A percentile compares a stretch with the other conserved stretches of the same genome.
These are phyloP conservation scores for Epichloe typhina DNA, from an alignment of 2,329 filamentous ascomycete species.

Conservation along the genomic window DNA sequence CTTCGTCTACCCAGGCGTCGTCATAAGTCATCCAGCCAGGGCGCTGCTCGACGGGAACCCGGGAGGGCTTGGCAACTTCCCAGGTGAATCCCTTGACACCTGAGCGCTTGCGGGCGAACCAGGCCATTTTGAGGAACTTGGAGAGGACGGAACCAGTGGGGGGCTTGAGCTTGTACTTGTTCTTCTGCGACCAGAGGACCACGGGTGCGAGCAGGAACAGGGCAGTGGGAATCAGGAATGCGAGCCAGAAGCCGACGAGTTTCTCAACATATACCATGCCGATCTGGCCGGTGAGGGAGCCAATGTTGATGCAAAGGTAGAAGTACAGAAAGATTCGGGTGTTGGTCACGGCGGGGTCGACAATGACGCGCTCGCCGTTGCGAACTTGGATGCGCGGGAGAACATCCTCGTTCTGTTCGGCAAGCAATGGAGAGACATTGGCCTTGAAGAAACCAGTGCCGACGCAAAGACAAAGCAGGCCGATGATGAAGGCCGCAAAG, in stretches of 20 bases:
- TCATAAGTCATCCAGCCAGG: constrained; percentile 72
- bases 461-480: constrained; percentile 38
- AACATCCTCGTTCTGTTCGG: constrained; percentile 53
- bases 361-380: constrained; percentile 53
- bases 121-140: constrained; percentile 50
- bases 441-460: constrained; percentile 74
- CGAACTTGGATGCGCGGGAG: constrained; percentile 42
- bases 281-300: constrained; percentile 42
- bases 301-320: constrained; percentile 46
- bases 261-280: constrained; percentile 62
- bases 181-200: constrained; percentile 47
- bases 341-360: constrained; percentile 56
- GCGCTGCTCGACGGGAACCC: constrained; percentile 38
- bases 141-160: constrained; percentile 60
- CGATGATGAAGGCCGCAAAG: constrained; percentile 56
- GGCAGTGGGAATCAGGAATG: constrained; percentile 53
- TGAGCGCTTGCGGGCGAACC: constrained; percentile 48
- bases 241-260: constrained; percentile 63
- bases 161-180: constrained; percentile 46
- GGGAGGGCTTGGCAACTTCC: constrained; percentile 55
- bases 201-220: constrained; percentile 50
- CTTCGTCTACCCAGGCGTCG: constrained; percentile 71
- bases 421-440: constrained; percentile 61
- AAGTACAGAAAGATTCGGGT: constrained; percentile 56
- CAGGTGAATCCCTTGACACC: constrained; percentile 55